phyloP scores from a whole-genome alignment of 192 early-diverging fungal genomes.

The Backusella westeae region DNA sequence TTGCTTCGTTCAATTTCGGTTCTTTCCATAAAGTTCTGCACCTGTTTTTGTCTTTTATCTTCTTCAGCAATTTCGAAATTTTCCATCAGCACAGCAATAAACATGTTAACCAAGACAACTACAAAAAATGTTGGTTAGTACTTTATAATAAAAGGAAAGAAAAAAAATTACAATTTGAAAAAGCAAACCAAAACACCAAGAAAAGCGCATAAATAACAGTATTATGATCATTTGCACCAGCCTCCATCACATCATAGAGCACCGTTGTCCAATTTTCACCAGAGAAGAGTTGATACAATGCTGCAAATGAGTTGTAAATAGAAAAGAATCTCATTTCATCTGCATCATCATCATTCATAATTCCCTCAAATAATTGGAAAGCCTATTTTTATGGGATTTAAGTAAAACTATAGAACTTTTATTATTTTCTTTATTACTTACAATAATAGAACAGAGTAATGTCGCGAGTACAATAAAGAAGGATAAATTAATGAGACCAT shows the following conservation, averaged over 20 bases:
- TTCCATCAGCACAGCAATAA: slow-evolving; percentile 64
- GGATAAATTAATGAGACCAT: slow-evolving; percentile 56
- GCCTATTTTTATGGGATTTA: slow-evolving; percentile 23
- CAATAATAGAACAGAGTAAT: slow-evolving; percentile 49
- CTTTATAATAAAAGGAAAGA: not conserved
- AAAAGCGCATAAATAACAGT: slow-evolving; percentile 45
- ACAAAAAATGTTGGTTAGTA: not conserved
- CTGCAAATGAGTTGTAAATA: slow-evolving; percentile 54
- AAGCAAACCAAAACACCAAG: slow-evolving; percentile 49
- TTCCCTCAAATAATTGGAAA: slow-evolving; percentile 41
- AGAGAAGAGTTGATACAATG: slow-evolving; percentile 59
- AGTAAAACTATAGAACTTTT: not conserved
- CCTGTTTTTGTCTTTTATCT: slow-evolving; percentile 50
- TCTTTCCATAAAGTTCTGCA: slow-evolving; percentile 40
- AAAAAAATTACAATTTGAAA: slow-evolving; percentile 52
- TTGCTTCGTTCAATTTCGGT: slow-evolving; percentile 29
- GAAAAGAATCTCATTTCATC: slow-evolving; percentile 45
- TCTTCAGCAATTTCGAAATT: slow-evolving; percentile 61
- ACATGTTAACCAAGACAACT: slow-evolving; percentile 64
- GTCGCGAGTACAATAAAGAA: slow-evolving; percentile 54
- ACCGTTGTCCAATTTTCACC: slow-evolving; percentile 62
- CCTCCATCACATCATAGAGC: slow-evolving; percentile 48
- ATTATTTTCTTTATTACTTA: slow-evolving; percentile 28
- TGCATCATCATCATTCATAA: slow-evolving; percentile 9
- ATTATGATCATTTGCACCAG: slow-evolving; percentile 28